phyloP scores from a whole-genome alignment of 345 rosid genomes.

The Diplotaxis tenuifolia region DNA sequence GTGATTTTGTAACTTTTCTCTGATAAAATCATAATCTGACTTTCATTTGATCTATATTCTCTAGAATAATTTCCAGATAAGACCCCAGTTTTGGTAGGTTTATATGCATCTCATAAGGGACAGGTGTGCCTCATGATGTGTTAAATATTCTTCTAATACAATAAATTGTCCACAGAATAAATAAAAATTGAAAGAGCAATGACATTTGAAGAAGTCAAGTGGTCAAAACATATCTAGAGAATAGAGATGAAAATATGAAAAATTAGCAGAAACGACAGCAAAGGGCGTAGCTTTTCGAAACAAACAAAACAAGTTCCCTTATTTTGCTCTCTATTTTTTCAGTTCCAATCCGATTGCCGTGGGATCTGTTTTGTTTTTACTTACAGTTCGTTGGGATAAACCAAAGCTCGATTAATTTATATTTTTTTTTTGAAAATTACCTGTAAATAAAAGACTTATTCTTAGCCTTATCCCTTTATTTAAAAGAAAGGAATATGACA shows the following conservation, averaged over 20 bases:
- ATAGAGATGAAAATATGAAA: neutral
- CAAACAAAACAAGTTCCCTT: slow-evolving; percentile 30
- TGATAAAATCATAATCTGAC: neutral
- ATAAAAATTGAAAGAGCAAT: neutral
- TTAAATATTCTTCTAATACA: neutral
- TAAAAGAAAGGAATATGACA: neutral
- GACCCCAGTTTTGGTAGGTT: neutral
- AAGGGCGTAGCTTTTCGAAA: slow-evolving; percentile 26
- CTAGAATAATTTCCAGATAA: neutral
- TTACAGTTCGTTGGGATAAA: slow-evolving; percentile 32
- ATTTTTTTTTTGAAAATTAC: no score
- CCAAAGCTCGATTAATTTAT: neutral
- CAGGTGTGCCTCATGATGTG: neutral
- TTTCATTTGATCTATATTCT: neutral
- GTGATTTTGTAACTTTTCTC: neutral
- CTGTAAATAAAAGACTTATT: neutral
- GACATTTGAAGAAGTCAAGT: slow-evolving; percentile 10
- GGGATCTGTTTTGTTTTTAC: slow-evolving; percentile 38
- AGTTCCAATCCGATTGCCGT: slow-evolving; percentile 43
- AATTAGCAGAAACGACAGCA: slow-evolving; percentile 9
- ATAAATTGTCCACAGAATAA: neutral
- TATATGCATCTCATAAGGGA: neutral
- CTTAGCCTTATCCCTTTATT: neutral
- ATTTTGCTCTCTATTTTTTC: slow-evolving; percentile 31
- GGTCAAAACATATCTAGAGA: slow-evolving; percentile 32